phyloP scores from a whole-genome alignment of 169 alveolate genomes.

The Perkinsus olseni region DNA sequence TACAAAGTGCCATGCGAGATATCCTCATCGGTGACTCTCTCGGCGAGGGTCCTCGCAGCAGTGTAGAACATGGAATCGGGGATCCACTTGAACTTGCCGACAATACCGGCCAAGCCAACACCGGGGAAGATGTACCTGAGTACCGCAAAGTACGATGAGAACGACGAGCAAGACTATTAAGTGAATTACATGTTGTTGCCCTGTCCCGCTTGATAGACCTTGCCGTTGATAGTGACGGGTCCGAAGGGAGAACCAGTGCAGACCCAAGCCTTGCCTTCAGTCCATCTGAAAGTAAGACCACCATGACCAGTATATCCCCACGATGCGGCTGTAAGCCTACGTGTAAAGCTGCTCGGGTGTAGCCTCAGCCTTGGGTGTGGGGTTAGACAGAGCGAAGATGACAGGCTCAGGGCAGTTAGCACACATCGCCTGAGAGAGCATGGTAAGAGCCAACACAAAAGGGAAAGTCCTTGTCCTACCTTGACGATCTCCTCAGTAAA shows the following conservation, averaged over 20 bases:
- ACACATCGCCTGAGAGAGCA: neutral
- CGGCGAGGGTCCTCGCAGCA: slow-evolving; percentile 29
- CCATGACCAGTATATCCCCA: neutral
- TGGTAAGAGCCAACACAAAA: no score
- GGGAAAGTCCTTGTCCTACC: neutral
- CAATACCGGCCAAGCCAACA: slow-evolving; percentile 38
- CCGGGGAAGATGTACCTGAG: slow-evolving; percentile 38
- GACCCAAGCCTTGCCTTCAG: slow-evolving; percentile 35
- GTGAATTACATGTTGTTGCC: slow-evolving; percentile 30
- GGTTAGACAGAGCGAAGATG: slow-evolving; percentile 41
- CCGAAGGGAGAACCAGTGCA: slow-evolving; percentile 43
- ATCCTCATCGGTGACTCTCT: neutral
- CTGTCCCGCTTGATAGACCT: slow-evolving; percentile 18
- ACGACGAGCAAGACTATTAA: neutral
- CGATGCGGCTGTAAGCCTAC: neutral
- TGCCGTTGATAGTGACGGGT: slow-evolving; percentile 28
- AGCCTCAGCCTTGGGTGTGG: slow-evolving; percentile 39
- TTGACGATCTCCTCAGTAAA: slow-evolving; percentile 26
- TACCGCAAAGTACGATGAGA: neutral
- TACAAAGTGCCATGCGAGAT: neutral
- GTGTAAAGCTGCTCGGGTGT: slow-evolving; percentile 23
- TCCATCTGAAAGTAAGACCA: slow-evolving; percentile 18
- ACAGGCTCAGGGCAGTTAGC: slow-evolving; percentile 25
- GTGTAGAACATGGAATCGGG: slow-evolving; percentile 28
- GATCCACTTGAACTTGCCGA: slow-evolving; percentile 17